Conservation (phyloP, 352 stramenopile species). For the Phytophthora foliorum region DNA sequence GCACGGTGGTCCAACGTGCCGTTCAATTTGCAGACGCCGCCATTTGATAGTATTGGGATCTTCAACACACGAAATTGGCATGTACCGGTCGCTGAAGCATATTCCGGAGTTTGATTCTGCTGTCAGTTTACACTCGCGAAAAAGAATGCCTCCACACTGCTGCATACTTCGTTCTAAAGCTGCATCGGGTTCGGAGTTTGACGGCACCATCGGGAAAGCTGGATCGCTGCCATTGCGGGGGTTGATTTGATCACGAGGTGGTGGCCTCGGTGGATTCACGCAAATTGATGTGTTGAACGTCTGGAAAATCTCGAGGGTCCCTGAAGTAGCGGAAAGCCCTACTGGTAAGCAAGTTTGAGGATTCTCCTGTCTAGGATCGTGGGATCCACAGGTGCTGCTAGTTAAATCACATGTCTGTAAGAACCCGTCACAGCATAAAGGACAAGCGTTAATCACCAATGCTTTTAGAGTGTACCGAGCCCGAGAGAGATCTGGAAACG, state of each 20-base stretch:
- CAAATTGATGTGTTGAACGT: slow-evolving; percentile 33
- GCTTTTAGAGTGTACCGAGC: slow-evolving; percentile 8
- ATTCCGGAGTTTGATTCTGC: slow-evolving; percentile 21
- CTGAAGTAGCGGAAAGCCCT: slow-evolving; percentile 11
- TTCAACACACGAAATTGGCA: slow-evolving; percentile 30
- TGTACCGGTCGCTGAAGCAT: slow-evolving; percentile 37
- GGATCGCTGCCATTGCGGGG: neutral
- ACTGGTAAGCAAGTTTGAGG: slow-evolving; percentile 1
- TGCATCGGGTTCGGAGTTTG: neutral
- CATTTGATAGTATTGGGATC: slow-evolving; percentile 24
- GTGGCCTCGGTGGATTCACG: neutral
- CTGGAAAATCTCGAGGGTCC: slow-evolving; percentile 22
- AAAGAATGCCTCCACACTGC: slow-evolving; percentile 34
- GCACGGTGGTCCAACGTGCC: slow-evolving; percentile 23
- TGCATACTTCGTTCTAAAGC: slow-evolving; percentile 18
- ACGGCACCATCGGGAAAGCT: neutral
- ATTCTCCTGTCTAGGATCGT: neutral
- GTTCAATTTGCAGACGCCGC: slow-evolving; percentile 36
- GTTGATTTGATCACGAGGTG: neutral
- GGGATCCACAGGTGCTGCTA: slow-evolving; percentile 20
- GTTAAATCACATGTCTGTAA: slow-evolving; percentile 40
- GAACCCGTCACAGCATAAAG: slow-evolving; percentile 47
- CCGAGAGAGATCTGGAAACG: slow-evolving; percentile 38
- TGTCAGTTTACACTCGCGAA: slow-evolving; percentile 33
- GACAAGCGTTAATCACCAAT: slow-evolving; percentile 24